Conservation (phyloP, 2,329 filamentous ascomycete species). For the Sclerotinia spermophila region DNA sequence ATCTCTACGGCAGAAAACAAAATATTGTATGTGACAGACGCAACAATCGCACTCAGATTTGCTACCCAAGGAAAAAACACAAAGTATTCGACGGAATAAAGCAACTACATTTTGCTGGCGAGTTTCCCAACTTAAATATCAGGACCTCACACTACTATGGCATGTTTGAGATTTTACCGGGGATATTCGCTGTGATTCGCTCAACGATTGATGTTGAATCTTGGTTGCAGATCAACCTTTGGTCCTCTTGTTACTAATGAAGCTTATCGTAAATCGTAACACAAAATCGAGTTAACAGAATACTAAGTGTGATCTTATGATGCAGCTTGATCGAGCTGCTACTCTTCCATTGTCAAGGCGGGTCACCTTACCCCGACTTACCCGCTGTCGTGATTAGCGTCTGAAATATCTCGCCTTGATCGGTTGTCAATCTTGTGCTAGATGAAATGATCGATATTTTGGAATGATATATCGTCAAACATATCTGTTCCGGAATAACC, state of each 20-base stretch:
- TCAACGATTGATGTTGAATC: background rate
- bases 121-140: background rate
- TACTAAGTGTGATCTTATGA: background rate
- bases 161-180: background rate
- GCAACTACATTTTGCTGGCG: background rate
- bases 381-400: background rate
- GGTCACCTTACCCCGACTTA: background rate
- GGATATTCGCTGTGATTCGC: background rate
- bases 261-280: background rate
- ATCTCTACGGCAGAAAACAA: background rate
- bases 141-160: background rate
- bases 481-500: background rate
- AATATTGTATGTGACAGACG: background rate
- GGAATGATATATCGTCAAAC: background rate
- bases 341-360: background rate
- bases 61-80: background rate
- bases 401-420: background rate
- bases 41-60: background rate
- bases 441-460: background rate
- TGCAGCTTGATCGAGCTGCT: background rate
- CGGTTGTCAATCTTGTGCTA: background rate
- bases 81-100: background rate
- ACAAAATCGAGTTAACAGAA: background rate
- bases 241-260: background rate
- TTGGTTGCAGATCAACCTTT: background rate